Evolutionary conservation across 306 rosid species (phyloP), one percentile per base, ranked within the genome.

Genomic region (Prunus dulcis): DNA sequence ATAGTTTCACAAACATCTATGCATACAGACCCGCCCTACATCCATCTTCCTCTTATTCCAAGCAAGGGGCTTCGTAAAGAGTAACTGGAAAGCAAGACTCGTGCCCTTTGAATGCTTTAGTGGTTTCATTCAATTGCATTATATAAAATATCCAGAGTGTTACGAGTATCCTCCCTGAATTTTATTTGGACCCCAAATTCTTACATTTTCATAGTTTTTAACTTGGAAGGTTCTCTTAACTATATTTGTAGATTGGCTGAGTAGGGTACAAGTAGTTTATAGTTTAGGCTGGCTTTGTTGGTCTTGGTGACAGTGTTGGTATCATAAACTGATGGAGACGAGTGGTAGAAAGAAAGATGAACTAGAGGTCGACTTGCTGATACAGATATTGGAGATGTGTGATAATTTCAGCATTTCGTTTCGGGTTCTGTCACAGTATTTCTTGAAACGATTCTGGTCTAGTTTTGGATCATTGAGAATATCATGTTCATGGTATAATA

Each of bases 31-130:
- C 1, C 25, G 25, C 25, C 25, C 25, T 23, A 19, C 78, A 72
- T 22, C 89, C 87, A 43, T 88, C 91, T 38, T 92, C 97, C 51
- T 82, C 91, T 2, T 84, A 85, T 85, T 90, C 85, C 88, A 82
- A 83, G 89, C 87, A 90, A 78, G 96, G 96, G 60, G 84, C 96
- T 73, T 90, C 97, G 1, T 77, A 90, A 57, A 77, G 97, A 88
- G 77, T 95, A 72, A 88, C 82, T 53, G 96, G 89, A 85, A 92
- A 83, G 97, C 92, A 86, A 67, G 76, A 27, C 38, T 27, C 64
- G 57, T 53, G 41, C 64, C 27, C 58, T 52, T 78, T 51, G 61
- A 63, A 47, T 62, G 27, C 20, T 19, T 45, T 22, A 28, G 38
- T 70, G 51, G 51, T 70, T 4, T 17, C 9, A 75, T 61, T 58